Conservation (phyloP, 192 early-diverging fungal genomes). For the Thamnidium elegans region DNA sequence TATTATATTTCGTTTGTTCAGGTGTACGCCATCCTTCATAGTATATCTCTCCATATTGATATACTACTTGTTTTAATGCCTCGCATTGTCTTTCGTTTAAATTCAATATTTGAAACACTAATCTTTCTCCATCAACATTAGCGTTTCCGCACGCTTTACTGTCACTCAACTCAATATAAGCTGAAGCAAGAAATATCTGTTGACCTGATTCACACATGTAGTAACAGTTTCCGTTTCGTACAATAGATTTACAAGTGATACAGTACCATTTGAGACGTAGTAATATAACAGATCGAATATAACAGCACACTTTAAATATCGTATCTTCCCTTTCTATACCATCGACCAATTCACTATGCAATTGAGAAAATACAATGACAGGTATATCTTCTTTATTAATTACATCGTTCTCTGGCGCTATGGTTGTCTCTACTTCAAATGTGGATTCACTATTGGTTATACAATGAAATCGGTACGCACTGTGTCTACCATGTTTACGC, state of each 20-base stretch:
- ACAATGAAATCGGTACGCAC: not conserved
- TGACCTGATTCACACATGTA: not conserved
- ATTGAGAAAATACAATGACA: not conserved
- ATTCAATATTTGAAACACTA: conserved; percentile 15
- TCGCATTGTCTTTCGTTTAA: not conserved
- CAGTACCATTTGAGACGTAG: conserved; percentile 15
- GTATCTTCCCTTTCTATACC: not conserved
- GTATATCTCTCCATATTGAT: not conserved
- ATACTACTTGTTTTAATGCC: not conserved
- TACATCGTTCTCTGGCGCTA: not conserved
- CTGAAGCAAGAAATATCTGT: conserved; percentile 8
- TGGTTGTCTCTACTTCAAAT: not conserved
- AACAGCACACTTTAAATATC: conserved; percentile 1
- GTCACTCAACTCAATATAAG: conserved; percentile 5
- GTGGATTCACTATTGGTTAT: not conserved
- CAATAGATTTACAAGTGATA: not conserved
- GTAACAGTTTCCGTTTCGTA: conserved; percentile 4
- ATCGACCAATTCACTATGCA: not conserved
- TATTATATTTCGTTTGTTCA: too few species aligned
- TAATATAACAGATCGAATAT: not conserved
- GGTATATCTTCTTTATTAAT: not conserved
- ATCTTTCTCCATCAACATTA: conserved; percentile 10
- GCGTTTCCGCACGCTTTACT: conserved; percentile 1
- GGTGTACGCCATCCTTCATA: too few species aligned
- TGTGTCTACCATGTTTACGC: not conserved